Conservation (phyloP, 208 protist species). For the Acanthamoeba healyi region DNA sequence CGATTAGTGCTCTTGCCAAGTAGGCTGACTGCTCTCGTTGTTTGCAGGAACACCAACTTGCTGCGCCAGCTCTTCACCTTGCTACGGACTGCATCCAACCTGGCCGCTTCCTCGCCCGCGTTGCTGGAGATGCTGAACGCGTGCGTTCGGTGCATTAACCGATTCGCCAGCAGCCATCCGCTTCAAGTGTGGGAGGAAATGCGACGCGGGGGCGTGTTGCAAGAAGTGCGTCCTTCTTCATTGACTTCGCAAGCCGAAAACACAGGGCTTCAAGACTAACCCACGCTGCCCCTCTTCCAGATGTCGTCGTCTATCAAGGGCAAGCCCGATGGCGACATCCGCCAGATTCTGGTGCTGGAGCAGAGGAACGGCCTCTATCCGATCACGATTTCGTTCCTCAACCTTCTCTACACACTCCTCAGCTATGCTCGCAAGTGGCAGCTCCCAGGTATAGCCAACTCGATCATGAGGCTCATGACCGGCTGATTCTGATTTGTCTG, state of each 20-base stretch:
- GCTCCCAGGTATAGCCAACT: background rate
- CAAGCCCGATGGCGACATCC: slow-evolving; percentile 13
- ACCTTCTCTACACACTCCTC: slow-evolving; percentile 33
- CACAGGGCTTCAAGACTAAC: background rate
- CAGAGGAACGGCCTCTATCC: slow-evolving; percentile 4
- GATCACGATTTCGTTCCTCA: slow-evolving; percentile 49
- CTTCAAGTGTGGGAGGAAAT: slow-evolving; percentile 49
- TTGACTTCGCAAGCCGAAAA: background rate
- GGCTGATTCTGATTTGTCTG: background rate
- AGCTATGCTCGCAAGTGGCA: slow-evolving; percentile 16
- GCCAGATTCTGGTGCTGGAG: background rate
- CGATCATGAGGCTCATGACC: background rate
- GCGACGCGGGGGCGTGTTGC: background rate
- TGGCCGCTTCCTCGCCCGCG: background rate
- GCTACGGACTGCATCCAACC: background rate
- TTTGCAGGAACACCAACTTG: background rate
- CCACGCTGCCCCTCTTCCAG: background rate
- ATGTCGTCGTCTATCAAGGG: background rate
- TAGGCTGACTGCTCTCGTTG: too few species aligned
- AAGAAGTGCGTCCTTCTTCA: background rate
- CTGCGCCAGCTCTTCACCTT: slow-evolving; percentile 10
- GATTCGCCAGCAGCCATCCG: slow-evolving; percentile 40
- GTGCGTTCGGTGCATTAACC: slow-evolving; percentile 44
- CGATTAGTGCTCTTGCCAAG: too few species aligned
- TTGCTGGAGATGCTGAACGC: slow-evolving; percentile 2